These are phyloP conservation scores for Solanum etuberosum DNA, from an alignment of 257 asterid genomes.

Conservation along the genomic window DNA sequence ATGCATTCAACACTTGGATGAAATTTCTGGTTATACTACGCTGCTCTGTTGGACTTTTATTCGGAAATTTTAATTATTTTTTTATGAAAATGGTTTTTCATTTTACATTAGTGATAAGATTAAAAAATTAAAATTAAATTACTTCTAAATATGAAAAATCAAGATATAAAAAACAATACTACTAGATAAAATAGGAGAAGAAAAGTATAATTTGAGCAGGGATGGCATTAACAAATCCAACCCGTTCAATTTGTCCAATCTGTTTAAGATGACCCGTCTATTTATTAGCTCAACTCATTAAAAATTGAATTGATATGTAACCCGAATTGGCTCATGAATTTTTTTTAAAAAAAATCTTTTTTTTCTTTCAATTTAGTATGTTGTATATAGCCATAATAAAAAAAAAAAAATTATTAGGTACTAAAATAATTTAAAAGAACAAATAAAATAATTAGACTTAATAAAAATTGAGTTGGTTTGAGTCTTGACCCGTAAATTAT, in stretches of 20 bases:
- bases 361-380: neutral
- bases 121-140: neutral
- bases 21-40: neutral
- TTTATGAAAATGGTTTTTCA: neutral
- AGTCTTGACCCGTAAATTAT: neutral
- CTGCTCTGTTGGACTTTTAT: neutral
- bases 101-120: neutral
- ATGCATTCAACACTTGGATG: neutral
- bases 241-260: neutral
- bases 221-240: neutral
- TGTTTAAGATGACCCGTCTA: neutral
- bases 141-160: neutral
- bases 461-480: too few relatives aligned
- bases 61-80: neutral
- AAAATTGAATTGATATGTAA: too few relatives aligned
- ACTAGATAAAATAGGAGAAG: neutral
- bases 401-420: too few relatives aligned
- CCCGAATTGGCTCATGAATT: too few relatives aligned
- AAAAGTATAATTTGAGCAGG: too few relatives aligned
- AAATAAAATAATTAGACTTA: too few relatives aligned
- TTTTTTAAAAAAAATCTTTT: too few relatives aligned
- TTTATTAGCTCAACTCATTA: neutral
- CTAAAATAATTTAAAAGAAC: too few relatives aligned
- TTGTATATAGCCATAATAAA: neutral
- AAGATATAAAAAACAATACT: neutral